Conservation (phyloP, 2,329 filamentous ascomycete genomes). For the Paraphoma sp. region DNA sequence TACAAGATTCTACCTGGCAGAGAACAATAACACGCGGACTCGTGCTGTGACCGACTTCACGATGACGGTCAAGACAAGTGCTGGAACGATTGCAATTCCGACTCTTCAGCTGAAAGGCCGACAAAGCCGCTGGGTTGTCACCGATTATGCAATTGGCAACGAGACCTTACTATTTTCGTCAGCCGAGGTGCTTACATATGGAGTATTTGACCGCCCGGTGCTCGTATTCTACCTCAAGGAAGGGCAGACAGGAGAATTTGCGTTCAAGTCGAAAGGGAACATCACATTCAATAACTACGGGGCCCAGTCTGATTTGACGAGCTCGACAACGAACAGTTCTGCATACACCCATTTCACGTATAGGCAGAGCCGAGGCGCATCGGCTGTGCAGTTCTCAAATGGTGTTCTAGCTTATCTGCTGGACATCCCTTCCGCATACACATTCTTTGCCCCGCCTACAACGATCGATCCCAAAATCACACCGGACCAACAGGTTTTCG, state of each 20-base stretch:
- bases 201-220: conserved; percentile 55
- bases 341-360: conserved; percentile 50
- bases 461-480: conserved; percentile 54
- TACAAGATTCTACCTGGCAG: conserved; percentile 59
- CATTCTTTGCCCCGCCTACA: conserved; percentile 62
- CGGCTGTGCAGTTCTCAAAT: conserved; percentile 58
- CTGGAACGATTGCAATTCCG: conserved; percentile 52
- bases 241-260: conserved; percentile 59
- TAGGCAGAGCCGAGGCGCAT: conserved; percentile 55
- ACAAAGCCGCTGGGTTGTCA: conserved; percentile 63
- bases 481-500: conserved; percentile 53
- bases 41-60: conserved; percentile 54
- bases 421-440: conserved; percentile 61
- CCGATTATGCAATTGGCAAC: conserved; percentile 59
- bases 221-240: conserved; percentile 58
- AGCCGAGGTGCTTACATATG: conserved; percentile 59
- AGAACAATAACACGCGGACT: conserved; percentile 56
- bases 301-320: conserved; percentile 43
- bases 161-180: conserved; percentile 60
- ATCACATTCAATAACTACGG: conserved; percentile 53
- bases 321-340: conserved; percentile 18
- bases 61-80: conserved; percentile 57
- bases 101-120: conserved; percentile 59
- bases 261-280: conserved; percentile 51
- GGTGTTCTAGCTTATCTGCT: conserved; percentile 60